Percentiles rank a stretch among this genome's conserved stretches.
These are phyloP conservation scores for Pisolithus thermaeus DNA, from an alignment of 1,284 basidiomycete species.

Conservation along the genomic window DNA sequence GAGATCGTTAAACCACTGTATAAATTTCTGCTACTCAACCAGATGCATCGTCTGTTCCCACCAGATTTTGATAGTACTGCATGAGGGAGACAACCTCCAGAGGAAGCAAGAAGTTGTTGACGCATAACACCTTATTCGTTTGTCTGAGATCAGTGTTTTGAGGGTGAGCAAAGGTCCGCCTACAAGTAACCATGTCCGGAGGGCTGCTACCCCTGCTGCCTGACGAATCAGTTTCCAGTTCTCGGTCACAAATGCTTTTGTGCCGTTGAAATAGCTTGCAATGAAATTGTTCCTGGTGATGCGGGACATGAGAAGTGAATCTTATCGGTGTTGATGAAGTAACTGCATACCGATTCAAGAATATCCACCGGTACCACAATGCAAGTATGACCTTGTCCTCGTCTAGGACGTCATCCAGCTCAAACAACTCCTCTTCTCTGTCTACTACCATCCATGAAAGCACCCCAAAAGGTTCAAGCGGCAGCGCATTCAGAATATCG, in stretches of 20 bases:
- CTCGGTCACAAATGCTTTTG: constrained; percentile 47
- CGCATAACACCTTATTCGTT: constrained; percentile 36
- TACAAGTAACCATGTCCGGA: constrained; percentile 59
- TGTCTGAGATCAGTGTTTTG: background rate
- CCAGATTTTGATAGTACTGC: constrained; percentile 39
- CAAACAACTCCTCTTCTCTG: constrained; percentile 66
- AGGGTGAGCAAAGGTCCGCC: constrained; percentile 14
- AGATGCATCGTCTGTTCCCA: background rate
- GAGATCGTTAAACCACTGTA: no score
- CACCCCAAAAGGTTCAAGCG: constrained; percentile 55
- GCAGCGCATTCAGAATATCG: constrained; percentile 54
- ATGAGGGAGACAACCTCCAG: constrained; percentile 40
- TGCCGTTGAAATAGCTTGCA: constrained; percentile 46
- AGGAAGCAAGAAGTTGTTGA: constrained; percentile 41
- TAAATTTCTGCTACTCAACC: background rate
- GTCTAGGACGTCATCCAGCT: constrained; percentile 58
- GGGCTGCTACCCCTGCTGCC: constrained; percentile 61
- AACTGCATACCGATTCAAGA: constrained; percentile 48
- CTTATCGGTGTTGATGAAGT: background rate
- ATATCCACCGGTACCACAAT: constrained; percentile 69
- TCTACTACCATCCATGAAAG: constrained; percentile 63
- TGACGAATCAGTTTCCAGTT: constrained; percentile 60
- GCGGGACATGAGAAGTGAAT: background rate
- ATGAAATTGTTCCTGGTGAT: constrained; percentile 45
- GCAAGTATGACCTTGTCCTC: constrained; percentile 73